phyloP scores from a whole-genome alignment of 495 filamentous ascomycete species.

The Tuber borchii region DNA sequence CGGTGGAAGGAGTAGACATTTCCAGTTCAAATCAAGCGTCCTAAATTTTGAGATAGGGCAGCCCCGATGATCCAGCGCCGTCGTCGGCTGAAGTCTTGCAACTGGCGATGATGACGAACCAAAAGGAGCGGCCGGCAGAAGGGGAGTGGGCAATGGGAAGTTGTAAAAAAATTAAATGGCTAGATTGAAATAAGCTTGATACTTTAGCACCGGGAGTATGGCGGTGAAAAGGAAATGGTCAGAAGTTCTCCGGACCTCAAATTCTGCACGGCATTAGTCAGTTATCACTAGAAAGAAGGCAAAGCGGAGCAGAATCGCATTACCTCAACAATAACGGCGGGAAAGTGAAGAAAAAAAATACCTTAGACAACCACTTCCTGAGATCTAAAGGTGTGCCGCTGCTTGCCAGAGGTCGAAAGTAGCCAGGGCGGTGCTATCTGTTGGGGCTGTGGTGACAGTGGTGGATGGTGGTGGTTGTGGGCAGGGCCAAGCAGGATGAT shows the following conservation, averaged over 20 bases:
- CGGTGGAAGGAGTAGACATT: slow-evolving; percentile 66
- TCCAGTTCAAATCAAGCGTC: slow-evolving; percentile 30
- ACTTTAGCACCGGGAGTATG: slow-evolving; percentile 11
- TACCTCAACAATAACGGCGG: slow-evolving; percentile 4
- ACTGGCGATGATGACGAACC: slow-evolving; percentile 19
- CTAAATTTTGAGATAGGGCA: slow-evolving; percentile 21
- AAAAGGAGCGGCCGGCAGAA: slow-evolving; percentile 13
- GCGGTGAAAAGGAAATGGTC: neutral
- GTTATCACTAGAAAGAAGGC: neutral
- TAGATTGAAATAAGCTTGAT: slow-evolving; percentile 6
- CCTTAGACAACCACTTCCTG: neutral
- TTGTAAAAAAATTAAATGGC: slow-evolving; percentile 16
- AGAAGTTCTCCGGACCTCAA: neutral
- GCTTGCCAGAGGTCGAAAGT: neutral
- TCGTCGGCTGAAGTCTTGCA: slow-evolving; percentile 18
- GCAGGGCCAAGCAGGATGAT: slow-evolving; percentile 14
- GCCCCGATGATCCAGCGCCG: slow-evolving; percentile 30
- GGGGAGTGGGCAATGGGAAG: slow-evolving; percentile 5
- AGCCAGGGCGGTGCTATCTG: neutral
- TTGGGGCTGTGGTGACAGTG: neutral
- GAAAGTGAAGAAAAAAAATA: slow-evolving; percentile 2
- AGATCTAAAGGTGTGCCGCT: neutral
- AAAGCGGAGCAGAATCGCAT: neutral
- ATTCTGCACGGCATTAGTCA: neutral
- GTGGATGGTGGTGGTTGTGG: slow-evolving; percentile 6